Evolutionary conservation across 306 rosid genomes (phyloP).

Genomic region (Malus sylvestris): DNA sequence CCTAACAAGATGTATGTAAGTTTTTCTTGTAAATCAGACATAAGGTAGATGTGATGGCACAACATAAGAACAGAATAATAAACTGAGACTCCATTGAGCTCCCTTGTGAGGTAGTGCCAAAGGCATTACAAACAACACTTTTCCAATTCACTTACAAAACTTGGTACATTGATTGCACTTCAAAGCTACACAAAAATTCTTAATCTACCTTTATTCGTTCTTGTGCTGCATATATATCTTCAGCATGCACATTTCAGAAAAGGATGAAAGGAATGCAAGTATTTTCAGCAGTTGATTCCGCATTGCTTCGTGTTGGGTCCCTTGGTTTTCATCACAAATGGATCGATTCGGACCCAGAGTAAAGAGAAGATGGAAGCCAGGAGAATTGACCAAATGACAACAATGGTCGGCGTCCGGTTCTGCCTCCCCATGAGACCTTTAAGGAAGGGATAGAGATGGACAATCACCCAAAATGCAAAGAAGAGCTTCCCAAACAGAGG

Average conservation of each 20-base stretch:
- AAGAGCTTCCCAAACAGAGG: constrained; percentile 94
- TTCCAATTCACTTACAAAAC: constrained; percentile 22
- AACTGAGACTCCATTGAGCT: constrained; percentile 12
- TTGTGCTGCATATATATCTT: constrained; percentile 34
- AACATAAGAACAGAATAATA: not conserved
- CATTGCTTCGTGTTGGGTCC: constrained; percentile 82
- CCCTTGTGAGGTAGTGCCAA: constrained; percentile 18
- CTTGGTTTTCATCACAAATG: constrained; percentile 76
- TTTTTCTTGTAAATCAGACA: not conserved
- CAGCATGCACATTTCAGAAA: constrained; percentile 28
- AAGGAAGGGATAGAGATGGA: constrained; percentile 95
- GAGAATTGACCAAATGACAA: constrained; percentile 89
- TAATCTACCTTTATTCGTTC: constrained; percentile 46
- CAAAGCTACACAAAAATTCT: constrained; percentile 41
- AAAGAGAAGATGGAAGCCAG: constrained; percentile 94
- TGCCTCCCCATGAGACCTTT: constrained; percentile 96
- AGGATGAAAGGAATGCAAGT: constrained; percentile 17
- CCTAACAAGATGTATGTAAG: not conserved
- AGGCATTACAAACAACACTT: constrained; percentile 1
- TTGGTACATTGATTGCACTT: constrained; percentile 37
- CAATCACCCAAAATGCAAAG: constrained; percentile 94
- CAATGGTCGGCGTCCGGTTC: constrained; percentile 94
- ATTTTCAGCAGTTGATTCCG: constrained; percentile 76
- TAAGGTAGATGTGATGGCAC: not conserved
- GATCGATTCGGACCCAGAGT: constrained; percentile 95